Conservation (phyloP, 192 early-diverging fungal genomes). For the Dissophora ornata region DNA sequence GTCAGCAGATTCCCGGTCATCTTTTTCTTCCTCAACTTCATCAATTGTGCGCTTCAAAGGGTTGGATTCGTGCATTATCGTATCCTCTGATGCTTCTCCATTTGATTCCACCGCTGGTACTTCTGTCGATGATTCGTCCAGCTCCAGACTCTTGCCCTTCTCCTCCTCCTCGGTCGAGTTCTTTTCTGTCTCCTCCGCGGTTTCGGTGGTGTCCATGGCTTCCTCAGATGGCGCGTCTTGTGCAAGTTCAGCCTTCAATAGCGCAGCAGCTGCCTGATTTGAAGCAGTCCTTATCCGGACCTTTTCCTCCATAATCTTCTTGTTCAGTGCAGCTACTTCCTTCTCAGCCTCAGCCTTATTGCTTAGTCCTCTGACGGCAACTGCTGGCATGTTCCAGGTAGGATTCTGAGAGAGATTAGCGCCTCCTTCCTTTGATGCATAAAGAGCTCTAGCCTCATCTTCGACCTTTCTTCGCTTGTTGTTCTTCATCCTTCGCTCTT, state of each 20-base stretch:
- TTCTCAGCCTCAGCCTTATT: conserved; percentile 47
- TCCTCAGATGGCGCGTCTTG: conserved; percentile 18
- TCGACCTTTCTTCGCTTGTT: conserved; percentile 50
- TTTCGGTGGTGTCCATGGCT: conserved; percentile 47
- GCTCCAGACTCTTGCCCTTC: background rate
- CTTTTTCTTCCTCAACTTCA: conserved; percentile 54
- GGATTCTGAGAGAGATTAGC: conserved; percentile 29
- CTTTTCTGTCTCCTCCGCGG: conserved; percentile 44
- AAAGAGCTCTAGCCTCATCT: conserved; percentile 37
- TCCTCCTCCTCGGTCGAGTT: no score
- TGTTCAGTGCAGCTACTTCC: conserved; percentile 47
- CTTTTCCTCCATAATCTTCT: conserved; percentile 53
- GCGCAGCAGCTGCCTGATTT: conserved; percentile 67
- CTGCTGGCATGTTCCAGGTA: conserved; percentile 39
- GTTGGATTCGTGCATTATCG: conserved; percentile 22
- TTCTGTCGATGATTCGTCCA: background rate
- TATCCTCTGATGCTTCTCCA: conserved; percentile 5
- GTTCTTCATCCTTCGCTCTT: conserved; percentile 62
- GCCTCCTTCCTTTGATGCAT: conserved; percentile 39
- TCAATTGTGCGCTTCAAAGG: conserved; percentile 36
- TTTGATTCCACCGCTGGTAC: background rate
- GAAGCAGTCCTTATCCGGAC: conserved; percentile 33
- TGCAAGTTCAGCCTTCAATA: conserved; percentile 71
- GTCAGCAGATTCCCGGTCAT: conserved; percentile 36
- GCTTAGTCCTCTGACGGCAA: conserved; percentile 40